Evolutionary conservation across 2,329 filamentous ascomycete genomes (phyloP), one percentile per base, ranked within the genome.

Genomic region (Fragosphaeria purpurea): DNA sequence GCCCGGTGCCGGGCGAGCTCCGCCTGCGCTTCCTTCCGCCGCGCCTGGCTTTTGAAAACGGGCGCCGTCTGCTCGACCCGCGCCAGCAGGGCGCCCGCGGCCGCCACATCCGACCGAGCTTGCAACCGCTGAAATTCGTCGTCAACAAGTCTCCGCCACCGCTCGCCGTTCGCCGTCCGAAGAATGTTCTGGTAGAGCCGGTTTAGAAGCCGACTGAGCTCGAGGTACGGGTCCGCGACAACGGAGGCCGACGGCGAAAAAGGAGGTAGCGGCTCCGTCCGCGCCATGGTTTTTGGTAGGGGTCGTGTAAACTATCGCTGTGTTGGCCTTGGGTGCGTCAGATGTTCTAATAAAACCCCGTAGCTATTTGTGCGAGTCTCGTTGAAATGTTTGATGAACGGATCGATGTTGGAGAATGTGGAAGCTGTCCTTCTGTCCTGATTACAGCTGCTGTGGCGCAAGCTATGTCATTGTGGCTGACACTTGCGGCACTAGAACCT

Each of bases 31-130:
- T 83, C 76, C 55, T 80, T 72, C 58, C 80, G 77, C 52, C 76
- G 77, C 5, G 72, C 64, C 51, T 76, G 75, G 35, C 76, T 68
- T 62, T 82, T 82, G 55, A 82, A 67, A n/a, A 45, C 37, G 55
- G 81, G 66, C 6, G 80, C 75, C 58, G 85, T 79, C 59, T 87
- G 84, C 63, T 89, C 86, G 41, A 88, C 75, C 53, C 76, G 81
- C 22, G 83, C 76, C 50, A 90, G 77, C 34, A 86, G 74, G 0
- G 74, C 75, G 41, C 82, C 79, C 22, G 86, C 86, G 62, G 86
- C 80, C 57, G 85, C 78, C 54, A 91, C 71, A 60, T 88, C 90
- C 79, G 86, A 59, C 40, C 51, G 52, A 34, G 75, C 72, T 59
- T 77, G 79, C 55, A 75, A 73, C 53, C 86, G 75, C 67, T 88